Evolutionary conservation across 1,139 yeast genomes (phyloP).

Genomic region (Diutina scorzettiae): DNA sequence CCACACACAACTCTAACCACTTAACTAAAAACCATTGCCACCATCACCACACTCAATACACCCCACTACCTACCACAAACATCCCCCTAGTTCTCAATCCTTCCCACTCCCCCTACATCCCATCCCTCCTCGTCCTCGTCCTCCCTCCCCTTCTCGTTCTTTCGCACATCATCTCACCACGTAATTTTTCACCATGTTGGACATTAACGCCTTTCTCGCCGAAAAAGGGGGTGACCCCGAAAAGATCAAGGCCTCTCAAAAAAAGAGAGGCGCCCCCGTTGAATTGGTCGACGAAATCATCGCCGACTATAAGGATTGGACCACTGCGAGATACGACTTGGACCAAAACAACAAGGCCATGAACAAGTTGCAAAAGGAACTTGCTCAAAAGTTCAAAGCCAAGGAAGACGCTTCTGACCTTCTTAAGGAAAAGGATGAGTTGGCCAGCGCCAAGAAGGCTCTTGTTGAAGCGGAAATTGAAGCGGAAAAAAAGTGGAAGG

Average conservation of each 20-base stretch:
- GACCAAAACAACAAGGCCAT: conserved; percentile 82
- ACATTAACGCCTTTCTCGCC: conserved; percentile 77
- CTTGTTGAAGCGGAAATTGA: conserved; percentile 59
- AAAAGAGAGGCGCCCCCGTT: conserved; percentile 88
- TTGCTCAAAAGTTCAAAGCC: conserved; percentile 84
- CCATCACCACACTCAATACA: no score
- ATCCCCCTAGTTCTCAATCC: no score
- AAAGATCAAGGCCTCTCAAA: conserved; percentile 73
- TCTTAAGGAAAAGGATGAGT: conserved; percentile 64
- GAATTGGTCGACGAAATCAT: conserved; percentile 94
- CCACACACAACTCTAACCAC: no score
- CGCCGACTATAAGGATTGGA: conserved; percentile 85
- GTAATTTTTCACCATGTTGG: no score
- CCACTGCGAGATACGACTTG: conserved; percentile 78
- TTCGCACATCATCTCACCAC: background rate
- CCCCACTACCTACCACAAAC: no score
- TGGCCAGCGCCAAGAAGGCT: conserved; percentile 58
- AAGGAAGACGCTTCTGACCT: conserved; percentile 89
- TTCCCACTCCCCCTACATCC: no score
- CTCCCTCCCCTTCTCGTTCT: background rate
- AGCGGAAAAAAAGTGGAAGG: conserved; percentile 63
- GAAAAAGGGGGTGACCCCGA: conserved; percentile 98
- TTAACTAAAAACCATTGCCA: no score
- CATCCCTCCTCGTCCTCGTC: no score
- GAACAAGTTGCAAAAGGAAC: conserved; percentile 83